Evolutionary conservation across 495 filamentous ascomycete genomes (phyloP).

Genomic region (Rostrohypoxylon terebratum): DNA sequence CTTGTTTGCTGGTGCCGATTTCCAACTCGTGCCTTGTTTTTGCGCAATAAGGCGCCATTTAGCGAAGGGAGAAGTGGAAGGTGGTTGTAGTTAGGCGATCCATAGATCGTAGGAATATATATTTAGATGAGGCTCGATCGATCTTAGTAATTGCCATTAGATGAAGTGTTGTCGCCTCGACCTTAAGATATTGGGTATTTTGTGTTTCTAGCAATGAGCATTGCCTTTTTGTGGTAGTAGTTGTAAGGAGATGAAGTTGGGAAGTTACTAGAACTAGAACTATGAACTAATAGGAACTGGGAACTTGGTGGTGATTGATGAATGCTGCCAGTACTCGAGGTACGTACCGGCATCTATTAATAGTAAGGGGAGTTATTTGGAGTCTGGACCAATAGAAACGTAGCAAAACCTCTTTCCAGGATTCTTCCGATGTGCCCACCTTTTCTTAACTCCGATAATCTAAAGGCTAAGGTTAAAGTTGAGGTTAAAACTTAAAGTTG

Average conservation of each 20-base stretch:
- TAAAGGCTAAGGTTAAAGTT: conserved; percentile 5
- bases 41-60: background rate
- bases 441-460: conserved; percentile 6
- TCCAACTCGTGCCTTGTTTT: background rate
- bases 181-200: background rate
- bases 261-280: background rate
- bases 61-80: background rate
- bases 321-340: background rate
- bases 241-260: background rate
- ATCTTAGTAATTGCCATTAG: background rate
- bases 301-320: background rate
- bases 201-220: background rate
- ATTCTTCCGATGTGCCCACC: background rate
- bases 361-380: background rate
- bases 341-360: background rate
- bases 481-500: background rate
- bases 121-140: background rate
- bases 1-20: conserved; percentile 1
- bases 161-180: background rate
- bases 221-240: background rate
- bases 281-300: background rate
- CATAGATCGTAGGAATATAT: conserved; percentile 1
- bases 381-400: background rate
- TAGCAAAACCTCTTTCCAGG: background rate
- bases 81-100: background rate